Conservation (phyloP, 2,329 filamentous ascomycete species). For the Aureobasidium subglaciale region DNA sequence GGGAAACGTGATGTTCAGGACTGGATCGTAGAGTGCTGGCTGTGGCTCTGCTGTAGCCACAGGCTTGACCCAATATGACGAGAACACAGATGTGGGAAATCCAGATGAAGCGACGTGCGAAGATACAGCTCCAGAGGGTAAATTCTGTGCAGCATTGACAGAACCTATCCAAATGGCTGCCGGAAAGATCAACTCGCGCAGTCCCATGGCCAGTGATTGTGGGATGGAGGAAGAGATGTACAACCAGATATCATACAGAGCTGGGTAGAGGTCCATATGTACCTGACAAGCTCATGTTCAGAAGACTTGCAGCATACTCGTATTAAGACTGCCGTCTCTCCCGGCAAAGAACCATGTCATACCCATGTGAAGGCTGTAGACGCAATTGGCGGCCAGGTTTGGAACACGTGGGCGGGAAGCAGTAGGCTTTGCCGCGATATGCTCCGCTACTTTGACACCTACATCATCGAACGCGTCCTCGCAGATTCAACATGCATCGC, state of each 20-base stretch:
- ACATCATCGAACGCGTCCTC: not conserved
- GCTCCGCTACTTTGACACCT: not conserved
- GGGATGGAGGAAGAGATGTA: not conserved
- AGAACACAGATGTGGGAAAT: conserved; percentile 46
- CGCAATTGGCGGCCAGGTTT: conserved; percentile 4
- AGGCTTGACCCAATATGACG: conserved; percentile 43
- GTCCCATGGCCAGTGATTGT: conserved; percentile 3
- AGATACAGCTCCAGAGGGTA: conserved; percentile 17
- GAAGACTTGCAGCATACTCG: not conserved
- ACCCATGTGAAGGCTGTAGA: not conserved
- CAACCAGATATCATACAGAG: not conserved
- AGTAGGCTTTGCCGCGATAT: not conserved
- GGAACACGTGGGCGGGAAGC: conserved; percentile 1
- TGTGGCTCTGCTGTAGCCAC: conserved; percentile 45
- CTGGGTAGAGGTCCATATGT: not conserved
- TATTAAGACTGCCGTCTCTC: not conserved
- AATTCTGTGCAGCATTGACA: conserved; percentile 10
- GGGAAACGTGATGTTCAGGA: conserved; percentile 46
- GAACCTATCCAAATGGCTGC: not conserved
- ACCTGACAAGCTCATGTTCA: not conserved
- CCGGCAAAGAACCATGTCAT: not conserved
- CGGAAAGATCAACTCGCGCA: not conserved
- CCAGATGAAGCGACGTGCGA: conserved; percentile 39
- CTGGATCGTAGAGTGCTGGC: conserved; percentile 46
- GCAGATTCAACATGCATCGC: not conserved